Evolutionary conservation across 1,284 basidiomycete genomes (phyloP).

Genomic region (Malassezia restricta): DNA sequence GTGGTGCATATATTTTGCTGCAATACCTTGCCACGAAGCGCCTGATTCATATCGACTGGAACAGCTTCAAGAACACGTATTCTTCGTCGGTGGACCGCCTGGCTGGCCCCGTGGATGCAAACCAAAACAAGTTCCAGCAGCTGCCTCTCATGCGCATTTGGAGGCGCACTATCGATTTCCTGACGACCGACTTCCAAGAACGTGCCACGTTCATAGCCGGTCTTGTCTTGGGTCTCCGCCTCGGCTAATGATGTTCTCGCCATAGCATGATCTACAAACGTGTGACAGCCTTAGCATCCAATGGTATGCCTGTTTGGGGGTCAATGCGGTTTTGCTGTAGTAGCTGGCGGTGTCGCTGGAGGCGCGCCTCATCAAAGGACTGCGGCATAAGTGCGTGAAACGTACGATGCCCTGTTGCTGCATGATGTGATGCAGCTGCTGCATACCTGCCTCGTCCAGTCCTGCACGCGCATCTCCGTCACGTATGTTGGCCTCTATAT

Average conservation of each 20-base stretch:
- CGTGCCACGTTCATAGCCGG: conserved; percentile 52
- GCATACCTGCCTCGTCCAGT: conserved; percentile 28
- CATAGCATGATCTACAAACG: conserved; percentile 7
- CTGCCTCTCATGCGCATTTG: conserved; percentile 51
- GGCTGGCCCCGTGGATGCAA: conserved; percentile 48
- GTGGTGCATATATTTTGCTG: conserved; percentile 49
- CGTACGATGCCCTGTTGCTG: conserved; percentile 22
- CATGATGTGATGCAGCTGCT: conserved; percentile 36
- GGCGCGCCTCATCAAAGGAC: conserved; percentile 37
- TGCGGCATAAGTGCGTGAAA: not conserved
- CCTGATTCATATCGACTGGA: conserved; percentile 71
- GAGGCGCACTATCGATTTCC: conserved; percentile 65
- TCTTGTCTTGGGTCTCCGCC: conserved; percentile 49
- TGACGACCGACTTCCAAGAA: conserved; percentile 82
- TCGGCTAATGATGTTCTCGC: conserved; percentile 45
- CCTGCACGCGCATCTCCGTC: conserved; percentile 26
- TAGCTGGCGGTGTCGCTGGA: conserved; percentile 32
- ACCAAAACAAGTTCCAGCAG: conserved; percentile 7
- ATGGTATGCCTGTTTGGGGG: conserved; percentile 34
- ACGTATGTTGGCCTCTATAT: conserved; percentile 35
- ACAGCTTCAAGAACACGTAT: conserved; percentile 53
- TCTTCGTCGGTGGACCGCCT: conserved; percentile 61
- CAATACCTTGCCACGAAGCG: conserved; percentile 38
- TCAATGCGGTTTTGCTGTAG: conserved; percentile 34
- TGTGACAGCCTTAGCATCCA: conserved; percentile 40